Conservation (phyloP, 805 yeast species). For the Dipodascus albidus region DNA sequence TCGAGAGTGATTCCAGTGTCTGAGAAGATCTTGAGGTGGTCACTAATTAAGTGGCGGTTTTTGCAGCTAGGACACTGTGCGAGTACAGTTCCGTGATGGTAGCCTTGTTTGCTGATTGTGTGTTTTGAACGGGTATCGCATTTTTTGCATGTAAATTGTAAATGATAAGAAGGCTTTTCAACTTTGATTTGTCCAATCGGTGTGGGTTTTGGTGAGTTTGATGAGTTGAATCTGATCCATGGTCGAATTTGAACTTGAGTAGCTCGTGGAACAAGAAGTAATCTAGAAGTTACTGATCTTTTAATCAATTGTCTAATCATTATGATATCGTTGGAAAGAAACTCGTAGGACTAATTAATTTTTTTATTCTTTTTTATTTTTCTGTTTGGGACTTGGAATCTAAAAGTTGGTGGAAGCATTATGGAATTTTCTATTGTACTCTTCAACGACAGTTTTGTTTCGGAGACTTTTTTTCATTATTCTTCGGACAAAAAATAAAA, state of each 20-base stretch:
- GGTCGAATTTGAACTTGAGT: neutral
- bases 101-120: slow-evolving; percentile 86
- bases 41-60: slow-evolving; percentile 83
- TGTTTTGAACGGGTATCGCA: slow-evolving; percentile 81
- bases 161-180: slow-evolving; percentile 71
- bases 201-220: neutral
- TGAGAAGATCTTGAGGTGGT: slow-evolving; percentile 71
- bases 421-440: neutral
- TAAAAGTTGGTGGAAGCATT: neutral
- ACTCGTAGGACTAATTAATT: too few species aligned
- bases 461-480: neutral
- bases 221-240: neutral
- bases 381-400: too few species aligned
- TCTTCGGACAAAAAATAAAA: neutral
- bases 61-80: slow-evolving; percentile 89
- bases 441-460: neutral
- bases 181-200: slow-evolving; percentile 30
- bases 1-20: slow-evolving; percentile 69
- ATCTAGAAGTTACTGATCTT: neutral
- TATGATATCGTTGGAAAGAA: too few species aligned
- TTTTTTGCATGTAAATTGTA: slow-evolving; percentile 86
- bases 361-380: too few species aligned
- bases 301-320: too few species aligned
- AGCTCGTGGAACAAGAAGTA: neutral
- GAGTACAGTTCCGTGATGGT: slow-evolving; percentile 72